Percentiles rank a stretch among this genome's conserved stretches.
phyloP scores from a whole-genome alignment of 2,329 filamentous ascomycete genomes.

The Exophiala sideris region DNA sequence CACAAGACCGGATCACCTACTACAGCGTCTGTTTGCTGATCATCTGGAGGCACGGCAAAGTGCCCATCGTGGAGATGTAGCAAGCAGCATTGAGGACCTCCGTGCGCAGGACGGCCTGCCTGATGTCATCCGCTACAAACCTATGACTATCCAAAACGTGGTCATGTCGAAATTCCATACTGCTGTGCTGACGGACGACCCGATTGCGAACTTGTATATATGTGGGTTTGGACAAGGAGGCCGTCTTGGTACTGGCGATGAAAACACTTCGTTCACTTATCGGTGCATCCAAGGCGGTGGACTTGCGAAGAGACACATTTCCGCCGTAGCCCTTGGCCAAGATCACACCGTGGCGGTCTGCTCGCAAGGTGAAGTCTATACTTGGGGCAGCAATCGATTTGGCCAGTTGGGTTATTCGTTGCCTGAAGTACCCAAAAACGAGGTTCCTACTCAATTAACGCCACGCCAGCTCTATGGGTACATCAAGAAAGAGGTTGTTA shows the following conservation, averaged over 20 bases:
- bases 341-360: constrained; percentile 87
- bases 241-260: constrained; percentile 81
- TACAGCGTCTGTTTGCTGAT: constrained; percentile 70
- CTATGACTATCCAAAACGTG: constrained; percentile 74
- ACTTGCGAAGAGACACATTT: constrained; percentile 69
- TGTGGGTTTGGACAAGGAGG: constrained; percentile 91
- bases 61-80: constrained; percentile 28
- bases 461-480: constrained; percentile 90
- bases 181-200: constrained; percentile 80
- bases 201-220: constrained; percentile 84
- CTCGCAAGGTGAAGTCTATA: constrained; percentile 84
- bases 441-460: constrained; percentile 75
- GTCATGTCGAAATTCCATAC: constrained; percentile 89
- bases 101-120: constrained; percentile 60
- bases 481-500: constrained; percentile 77
- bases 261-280: constrained; percentile 84
- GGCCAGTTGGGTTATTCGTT: constrained; percentile 84
- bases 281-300: constrained; percentile 73
- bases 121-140: constrained; percentile 65
- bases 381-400: constrained; percentile 85
- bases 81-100: constrained; percentile 29
- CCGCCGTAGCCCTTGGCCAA: constrained; percentile 78
- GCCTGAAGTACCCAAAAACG: constrained; percentile 61
- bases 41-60: constrained; percentile 48
- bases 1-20: constrained; percentile 70